Evolutionary conservation across 2,329 filamentous ascomycete species (phyloP).

Genomic region (Ophiostoma montium): DNA sequence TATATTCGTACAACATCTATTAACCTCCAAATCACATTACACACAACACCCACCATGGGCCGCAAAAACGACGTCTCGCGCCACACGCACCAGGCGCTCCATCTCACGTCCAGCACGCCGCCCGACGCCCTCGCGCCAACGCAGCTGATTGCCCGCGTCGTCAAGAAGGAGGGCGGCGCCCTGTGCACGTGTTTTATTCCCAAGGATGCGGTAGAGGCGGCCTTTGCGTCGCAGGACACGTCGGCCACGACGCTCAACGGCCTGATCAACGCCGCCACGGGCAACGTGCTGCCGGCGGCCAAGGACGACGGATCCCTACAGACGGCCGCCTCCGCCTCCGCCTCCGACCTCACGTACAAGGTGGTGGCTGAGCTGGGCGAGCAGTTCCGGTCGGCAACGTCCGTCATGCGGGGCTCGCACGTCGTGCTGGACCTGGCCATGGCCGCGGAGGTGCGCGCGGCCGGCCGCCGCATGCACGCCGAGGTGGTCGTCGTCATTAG

Average conservation of each 20-base stretch:
- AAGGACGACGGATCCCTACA: neutral
- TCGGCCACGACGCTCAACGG: neutral
- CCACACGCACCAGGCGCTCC: constrained; percentile 63
- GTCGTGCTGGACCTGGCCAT: constrained; percentile 1
- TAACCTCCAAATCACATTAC: no score
- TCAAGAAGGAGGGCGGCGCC: constrained; percentile 31
- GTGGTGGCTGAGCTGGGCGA: neutral
- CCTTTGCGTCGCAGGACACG: neutral
- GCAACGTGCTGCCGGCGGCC: neutral
- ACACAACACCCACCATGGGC: constrained; percentile 36
- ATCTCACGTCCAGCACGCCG: constrained; percentile 50
- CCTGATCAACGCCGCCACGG: constrained; percentile 1
- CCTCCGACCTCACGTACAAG: neutral
- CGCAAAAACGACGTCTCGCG: constrained; percentile 44
- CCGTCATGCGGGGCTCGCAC: constrained; percentile 2
- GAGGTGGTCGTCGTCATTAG: neutral
- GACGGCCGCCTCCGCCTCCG: no score
- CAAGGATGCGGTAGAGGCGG: neutral
- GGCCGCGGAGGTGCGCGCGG: neutral
- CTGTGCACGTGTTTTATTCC: constrained; percentile 1
- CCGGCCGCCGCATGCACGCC: neutral
- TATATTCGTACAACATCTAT: no score
- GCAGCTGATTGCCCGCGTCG: constrained; percentile 60
- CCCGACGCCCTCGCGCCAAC: constrained; percentile 42
- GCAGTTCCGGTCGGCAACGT: neutral